Evolutionary conservation across 495 filamentous ascomycete genomes (phyloP), one percentile per base, ranked within the genome.

Genomic region (Xylaria intraflava): DNA sequence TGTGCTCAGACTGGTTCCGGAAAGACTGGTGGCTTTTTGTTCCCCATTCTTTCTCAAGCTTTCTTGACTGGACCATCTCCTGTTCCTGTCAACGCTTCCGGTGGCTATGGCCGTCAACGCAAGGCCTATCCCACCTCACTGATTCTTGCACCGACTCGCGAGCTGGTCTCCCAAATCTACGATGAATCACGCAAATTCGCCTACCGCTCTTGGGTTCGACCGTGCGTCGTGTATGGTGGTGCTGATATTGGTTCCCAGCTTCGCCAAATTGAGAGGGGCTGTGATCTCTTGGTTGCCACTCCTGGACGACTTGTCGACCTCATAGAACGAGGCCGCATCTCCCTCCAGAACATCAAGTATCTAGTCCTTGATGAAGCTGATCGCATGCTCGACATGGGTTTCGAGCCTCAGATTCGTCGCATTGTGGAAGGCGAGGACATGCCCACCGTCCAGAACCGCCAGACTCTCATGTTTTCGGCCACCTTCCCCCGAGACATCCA

Each of bases 331-430:
- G 93, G 94, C 59, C 91, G 93, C 67, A 96, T 98, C 69, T 96
- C 92, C 11, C 83, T 96, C 33, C 78, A 82, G 58, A 96, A 93
- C 76, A 96, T 97, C 83, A 96, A 96, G 75, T 98, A 96, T 66
- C 79, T 98, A n/a, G 88, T 98, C 59, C 87, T 98, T 33, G 93
- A 98, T 62, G 93, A 98, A 80, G 93, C 93, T 70, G 93, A 98
- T 77, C 94, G 94, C 71, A 97, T 98, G 93, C 76, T 98, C 80
- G 93, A 98, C 78, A 97, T 98, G 93, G 93, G 93, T 87, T 98
- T 98, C 80, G 93, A 98, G 78, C 93, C 93, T 62, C 93, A 98
- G 73, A 96, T 98, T 69, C 91, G 93, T 59, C 87, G 93, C 60
- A 97, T 98, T 62, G 91, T 98, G 22, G 91, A 98, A 72, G 89